These are phyloP conservation scores for Priceomyces castillae DNA, from an alignment of 805 yeast species.

Conservation along the genomic window DNA sequence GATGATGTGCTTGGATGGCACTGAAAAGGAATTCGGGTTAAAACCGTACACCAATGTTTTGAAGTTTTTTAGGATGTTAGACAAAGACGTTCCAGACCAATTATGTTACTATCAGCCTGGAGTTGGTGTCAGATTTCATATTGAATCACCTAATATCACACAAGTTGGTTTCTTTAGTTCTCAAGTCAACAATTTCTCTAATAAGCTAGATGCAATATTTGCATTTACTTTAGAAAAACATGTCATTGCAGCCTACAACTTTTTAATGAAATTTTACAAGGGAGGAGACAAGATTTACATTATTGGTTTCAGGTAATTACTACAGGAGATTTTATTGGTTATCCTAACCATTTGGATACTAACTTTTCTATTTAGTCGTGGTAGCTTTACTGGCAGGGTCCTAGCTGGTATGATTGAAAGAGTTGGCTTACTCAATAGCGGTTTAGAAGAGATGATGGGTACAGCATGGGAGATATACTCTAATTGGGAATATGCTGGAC, in stretches of 20 bases:
- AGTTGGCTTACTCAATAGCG: slow-evolving; percentile 57
- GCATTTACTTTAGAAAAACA: slow-evolving; percentile 57
- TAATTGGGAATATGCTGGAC: slow-evolving; percentile 60
- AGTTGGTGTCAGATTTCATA: slow-evolving; percentile 51
- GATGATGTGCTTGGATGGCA: slow-evolving; percentile 62
- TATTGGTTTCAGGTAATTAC: slow-evolving; percentile 51
- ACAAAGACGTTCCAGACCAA: slow-evolving; percentile 43
- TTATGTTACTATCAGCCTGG: slow-evolving; percentile 69
- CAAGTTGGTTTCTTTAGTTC: slow-evolving; percentile 16
- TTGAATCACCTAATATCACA: slow-evolving; percentile 29
- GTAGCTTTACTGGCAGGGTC: slow-evolving; percentile 64
- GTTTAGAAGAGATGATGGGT: slow-evolving; percentile 53
- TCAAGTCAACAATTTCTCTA: slow-evolving; percentile 8
- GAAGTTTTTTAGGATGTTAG: slow-evolving; percentile 50
- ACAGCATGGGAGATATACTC: slow-evolving; percentile 65
- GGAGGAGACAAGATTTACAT: slow-evolving; percentile 51
- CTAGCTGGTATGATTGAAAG: slow-evolving; percentile 63
- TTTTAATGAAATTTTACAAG: slow-evolving; percentile 47
- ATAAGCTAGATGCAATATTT: slow-evolving; percentile 41
- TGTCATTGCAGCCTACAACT: slow-evolving; percentile 55
- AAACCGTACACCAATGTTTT: slow-evolving; percentile 54
- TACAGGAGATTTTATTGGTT: neutral
- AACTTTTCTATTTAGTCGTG: slow-evolving; percentile 37
- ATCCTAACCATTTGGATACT: slow-evolving; percentile 1
- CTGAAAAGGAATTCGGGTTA: slow-evolving; percentile 56